Evolutionary conservation across 2,329 filamentous ascomycete species (phyloP).

Genomic region (Botrytis fabae): DNA sequence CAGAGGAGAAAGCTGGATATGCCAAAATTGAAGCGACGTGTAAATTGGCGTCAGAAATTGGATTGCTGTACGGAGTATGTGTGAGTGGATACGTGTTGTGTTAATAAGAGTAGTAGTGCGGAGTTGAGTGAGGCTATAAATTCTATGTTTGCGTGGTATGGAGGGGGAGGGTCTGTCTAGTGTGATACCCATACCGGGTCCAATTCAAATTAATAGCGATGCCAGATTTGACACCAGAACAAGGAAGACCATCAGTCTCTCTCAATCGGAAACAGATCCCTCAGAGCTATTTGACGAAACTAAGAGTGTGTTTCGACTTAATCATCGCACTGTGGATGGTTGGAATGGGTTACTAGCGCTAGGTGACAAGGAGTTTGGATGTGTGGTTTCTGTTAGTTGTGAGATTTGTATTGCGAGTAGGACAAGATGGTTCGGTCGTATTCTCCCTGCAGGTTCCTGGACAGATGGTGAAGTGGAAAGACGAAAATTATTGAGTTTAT

Average conservation of each 20-base stretch:
- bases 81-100: slow-evolving; percentile 29
- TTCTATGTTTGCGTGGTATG: slow-evolving; percentile 29
- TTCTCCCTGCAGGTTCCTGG: not conserved
- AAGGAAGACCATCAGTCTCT: not conserved
- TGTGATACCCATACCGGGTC: not conserved
- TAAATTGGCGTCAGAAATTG: not conserved
- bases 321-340: no score
- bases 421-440: not conserved
- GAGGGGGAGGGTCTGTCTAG: not conserved
- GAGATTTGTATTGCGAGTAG: not conserved
- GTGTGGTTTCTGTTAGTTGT: not conserved
- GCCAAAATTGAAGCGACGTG: slow-evolving; percentile 20
- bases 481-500: not conserved
- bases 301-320: not conserved
- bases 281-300: not conserved
- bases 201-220: no score
- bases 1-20: not conserved
- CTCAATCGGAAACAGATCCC: not conserved
- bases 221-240: no score
- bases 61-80: not conserved
- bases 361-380: not conserved
- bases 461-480: not conserved
- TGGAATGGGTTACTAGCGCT: not conserved
- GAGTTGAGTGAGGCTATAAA: slow-evolving; percentile 29
- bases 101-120: slow-evolving; percentile 26